These are phyloP conservation scores for Penicillium lagena DNA, from an alignment of 495 filamentous ascomycete species.

Conservation along the genomic window DNA sequence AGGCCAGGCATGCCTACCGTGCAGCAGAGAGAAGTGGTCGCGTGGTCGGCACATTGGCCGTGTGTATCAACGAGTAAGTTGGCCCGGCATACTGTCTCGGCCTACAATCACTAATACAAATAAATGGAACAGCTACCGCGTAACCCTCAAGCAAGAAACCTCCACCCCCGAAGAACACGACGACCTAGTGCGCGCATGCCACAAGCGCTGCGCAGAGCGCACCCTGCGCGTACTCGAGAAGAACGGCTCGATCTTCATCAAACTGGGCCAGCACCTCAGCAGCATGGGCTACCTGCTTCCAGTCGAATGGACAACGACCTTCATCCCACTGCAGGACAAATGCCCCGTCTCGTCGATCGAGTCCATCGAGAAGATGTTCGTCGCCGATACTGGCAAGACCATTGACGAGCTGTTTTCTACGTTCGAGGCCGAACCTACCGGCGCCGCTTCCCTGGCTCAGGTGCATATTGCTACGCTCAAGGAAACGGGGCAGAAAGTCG, in stretches of 20 bases:
- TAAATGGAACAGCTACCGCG: slow-evolving; percentile 59
- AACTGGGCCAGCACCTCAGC: slow-evolving; percentile 91
- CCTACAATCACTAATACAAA: not conserved
- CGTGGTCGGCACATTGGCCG: slow-evolving; percentile 65
- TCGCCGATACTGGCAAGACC: slow-evolving; percentile 71
- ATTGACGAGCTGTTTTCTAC: slow-evolving; percentile 77
- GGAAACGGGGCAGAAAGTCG: slow-evolving; percentile 83
- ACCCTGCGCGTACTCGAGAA: slow-evolving; percentile 83
- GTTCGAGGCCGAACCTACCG: slow-evolving; percentile 75
- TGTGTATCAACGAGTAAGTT: slow-evolving; percentile 88
- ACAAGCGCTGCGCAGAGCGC: slow-evolving; percentile 86
- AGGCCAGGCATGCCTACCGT: slow-evolving; percentile 64
- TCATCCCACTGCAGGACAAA: slow-evolving; percentile 92
- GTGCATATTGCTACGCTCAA: slow-evolving; percentile 86
- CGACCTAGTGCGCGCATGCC: slow-evolving; percentile 71
- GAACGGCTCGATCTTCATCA: slow-evolving; percentile 98
- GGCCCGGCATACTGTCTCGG: not conserved
- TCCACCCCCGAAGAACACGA: slow-evolving; percentile 55
- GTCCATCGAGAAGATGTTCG: slow-evolving; percentile 81
- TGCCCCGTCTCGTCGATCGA: slow-evolving; percentile 91
- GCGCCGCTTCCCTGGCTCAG: slow-evolving; percentile 90
- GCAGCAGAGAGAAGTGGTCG: slow-evolving; percentile 72
- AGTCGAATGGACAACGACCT: slow-evolving; percentile 89
- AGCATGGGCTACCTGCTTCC: slow-evolving; percentile 96
- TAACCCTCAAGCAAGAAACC: slow-evolving; percentile 61